phyloP scores from a whole-genome alignment of 1,139 yeast genomes.

The Sugiyamaella castrensis region DNA sequence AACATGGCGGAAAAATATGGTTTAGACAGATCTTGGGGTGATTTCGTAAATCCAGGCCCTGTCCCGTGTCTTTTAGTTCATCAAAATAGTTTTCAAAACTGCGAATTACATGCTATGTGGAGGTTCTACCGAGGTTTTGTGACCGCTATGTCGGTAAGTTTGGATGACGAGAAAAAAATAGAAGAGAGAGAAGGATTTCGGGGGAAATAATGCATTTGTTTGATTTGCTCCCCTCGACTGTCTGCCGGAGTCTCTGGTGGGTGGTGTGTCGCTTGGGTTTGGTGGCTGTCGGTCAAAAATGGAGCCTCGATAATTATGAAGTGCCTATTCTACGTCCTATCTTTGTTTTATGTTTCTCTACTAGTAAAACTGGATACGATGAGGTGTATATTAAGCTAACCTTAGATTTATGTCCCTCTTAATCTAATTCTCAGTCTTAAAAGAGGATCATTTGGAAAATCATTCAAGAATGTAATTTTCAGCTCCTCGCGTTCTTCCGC shows the following conservation, averaged over 20 bases:
- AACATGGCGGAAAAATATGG: constrained; percentile 34
- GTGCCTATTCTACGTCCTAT: constrained; percentile 23
- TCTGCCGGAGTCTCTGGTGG: too few species aligned
- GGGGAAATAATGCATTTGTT: too few species aligned
- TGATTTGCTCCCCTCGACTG: too few species aligned
- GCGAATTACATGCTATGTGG: constrained; percentile 42
- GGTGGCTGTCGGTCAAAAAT: too few species aligned
- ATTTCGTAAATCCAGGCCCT: constrained; percentile 34
- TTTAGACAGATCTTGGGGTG: constrained; percentile 33
- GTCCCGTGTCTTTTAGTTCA: constrained; percentile 43
- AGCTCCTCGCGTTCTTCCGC: constrained; percentile 39
- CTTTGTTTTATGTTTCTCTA: constrained; percentile 12
- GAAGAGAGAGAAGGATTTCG: too few species aligned
- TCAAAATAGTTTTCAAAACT: constrained; percentile 37
- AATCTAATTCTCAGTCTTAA: constrained; percentile 22
- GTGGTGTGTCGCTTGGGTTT: too few species aligned
- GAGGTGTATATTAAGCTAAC: background rate
- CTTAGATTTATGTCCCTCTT: constrained; percentile 27
- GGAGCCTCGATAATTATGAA: too few species aligned
- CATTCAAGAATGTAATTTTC: constrained; percentile 12
- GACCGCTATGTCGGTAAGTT: constrained; percentile 33
- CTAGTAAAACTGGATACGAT: background rate
- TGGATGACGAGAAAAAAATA: too few species aligned
- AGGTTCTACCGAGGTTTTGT: constrained; percentile 40
- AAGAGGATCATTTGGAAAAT: constrained; percentile 1